phyloP scores from a whole-genome alignment of 352 stramenopile species.

The Pythium biforme region DNA sequence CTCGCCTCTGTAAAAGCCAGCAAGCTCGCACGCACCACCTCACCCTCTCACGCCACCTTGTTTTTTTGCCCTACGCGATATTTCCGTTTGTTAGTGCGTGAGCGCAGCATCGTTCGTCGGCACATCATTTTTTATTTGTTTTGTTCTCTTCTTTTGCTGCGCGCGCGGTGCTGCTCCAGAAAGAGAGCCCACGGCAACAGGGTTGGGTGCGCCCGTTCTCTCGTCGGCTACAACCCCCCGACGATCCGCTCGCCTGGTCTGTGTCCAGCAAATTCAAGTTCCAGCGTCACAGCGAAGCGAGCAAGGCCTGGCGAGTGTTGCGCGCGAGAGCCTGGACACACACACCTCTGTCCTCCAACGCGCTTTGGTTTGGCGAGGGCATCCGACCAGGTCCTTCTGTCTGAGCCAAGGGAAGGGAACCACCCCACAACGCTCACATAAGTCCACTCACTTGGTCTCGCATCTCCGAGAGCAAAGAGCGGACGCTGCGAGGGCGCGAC shows the following conservation, averaged over 20 bases:
- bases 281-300: slow-evolving; percentile 15
- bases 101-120: neutral
- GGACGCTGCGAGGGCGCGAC: slow-evolving; percentile 12
- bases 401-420: neutral
- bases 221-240: slow-evolving; percentile 15
- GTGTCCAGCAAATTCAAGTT: slow-evolving; percentile 23
- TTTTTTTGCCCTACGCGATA: neutral
- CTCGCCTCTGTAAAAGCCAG: slow-evolving; percentile 6
- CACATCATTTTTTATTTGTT: neutral
- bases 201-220: slow-evolving; percentile 22
- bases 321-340: neutral
- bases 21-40: neutral
- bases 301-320: slow-evolving; percentile 6
- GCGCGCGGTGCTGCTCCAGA: neutral
- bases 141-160: neutral
- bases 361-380: neutral
- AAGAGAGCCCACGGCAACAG: neutral
- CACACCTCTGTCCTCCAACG: neutral
- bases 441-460: slow-evolving; percentile 23
- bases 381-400: slow-evolving; percentile 3
- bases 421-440: slow-evolving; percentile 9
- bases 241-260: slow-evolving; percentile 18
- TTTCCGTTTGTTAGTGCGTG: neutral
- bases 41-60: neutral
- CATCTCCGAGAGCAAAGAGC: slow-evolving; percentile 25